Evolutionary conservation across 768 basidiomycete species (phyloP), one percentile per base, ranked within the genome.

Genomic region (Saitozyma sp.): DNA sequence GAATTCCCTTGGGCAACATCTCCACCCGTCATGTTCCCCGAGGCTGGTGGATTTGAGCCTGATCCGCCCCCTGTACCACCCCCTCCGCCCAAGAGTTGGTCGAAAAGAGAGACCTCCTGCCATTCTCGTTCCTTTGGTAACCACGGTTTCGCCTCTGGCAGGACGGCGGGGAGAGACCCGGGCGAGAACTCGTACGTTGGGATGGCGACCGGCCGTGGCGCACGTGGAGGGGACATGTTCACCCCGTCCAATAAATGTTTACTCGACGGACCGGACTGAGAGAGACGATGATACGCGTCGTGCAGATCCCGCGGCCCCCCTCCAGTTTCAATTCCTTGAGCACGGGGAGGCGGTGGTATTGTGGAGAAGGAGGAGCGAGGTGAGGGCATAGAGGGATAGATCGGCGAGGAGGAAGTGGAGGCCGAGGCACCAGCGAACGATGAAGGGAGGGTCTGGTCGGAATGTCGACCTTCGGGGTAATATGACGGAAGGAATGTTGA

Each of bases 401-500:
- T 39, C 29, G 39, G 43, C 41, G 54, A 38, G 29, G 53, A 14
- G 53, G 53, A 13, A 13, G n/a, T 8, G 53, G 11, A 20, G 53
- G 29, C 45, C 8, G 40, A 14, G 55, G 40, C 39, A 10, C 11
- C 9, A 38, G 29, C 11, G 48, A 19, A 57, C 6, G 45, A 57
- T 9, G 39, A 16, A 19, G 43, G 55, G 8, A 57, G 29, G 2
- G 29, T 29, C 29, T 29, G 8, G 37, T 57, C 48, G 16, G 9
- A 8, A 42, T 46, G 20, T 11, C 56, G 19, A 19, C 43, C 40
- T 29, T 58, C 62, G 49, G 48, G 56, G 42, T 58, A 58, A 41
- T 63, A 63, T 8, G 56, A 45, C 13, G 62, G 51, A n/a, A 63
- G 43, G 43, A 58, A 58, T 14, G 56, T 58, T 1, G 62, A 54